Conservation (phyloP, 2,329 filamentous ascomycete genomes). For the Pseudofabraea citricarpa region DNA sequence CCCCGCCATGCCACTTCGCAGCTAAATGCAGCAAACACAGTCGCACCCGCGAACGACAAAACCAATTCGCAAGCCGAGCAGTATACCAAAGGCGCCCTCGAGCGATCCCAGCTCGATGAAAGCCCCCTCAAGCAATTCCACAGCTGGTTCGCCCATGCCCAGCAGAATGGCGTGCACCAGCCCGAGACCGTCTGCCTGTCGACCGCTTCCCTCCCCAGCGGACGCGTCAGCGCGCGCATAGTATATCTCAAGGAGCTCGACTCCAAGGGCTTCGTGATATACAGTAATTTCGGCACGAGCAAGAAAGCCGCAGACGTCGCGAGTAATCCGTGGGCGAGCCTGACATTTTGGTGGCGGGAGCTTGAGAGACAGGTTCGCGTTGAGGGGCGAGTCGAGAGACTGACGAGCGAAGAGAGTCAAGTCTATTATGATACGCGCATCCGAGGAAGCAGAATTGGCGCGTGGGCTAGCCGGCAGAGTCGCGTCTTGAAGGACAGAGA, state of each 20-base stretch:
- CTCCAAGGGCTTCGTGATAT: slow-evolving; percentile 76
- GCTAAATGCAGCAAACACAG: slow-evolving; percentile 24
- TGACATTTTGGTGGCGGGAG: slow-evolving; percentile 88
- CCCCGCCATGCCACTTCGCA: slow-evolving; percentile 1
- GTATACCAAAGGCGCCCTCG: slow-evolving; percentile 64
- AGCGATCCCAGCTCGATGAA: slow-evolving; percentile 53
- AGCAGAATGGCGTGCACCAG: slow-evolving; percentile 54
- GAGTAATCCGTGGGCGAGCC: slow-evolving; percentile 69
- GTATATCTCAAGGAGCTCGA: slow-evolving; percentile 98
- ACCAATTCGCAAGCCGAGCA: slow-evolving; percentile 65
- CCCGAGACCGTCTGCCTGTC: slow-evolving; percentile 87
- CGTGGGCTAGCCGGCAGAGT: slow-evolving; percentile 91
- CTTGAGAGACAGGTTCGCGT: slow-evolving; percentile 88
- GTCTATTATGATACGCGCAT: slow-evolving; percentile 64
- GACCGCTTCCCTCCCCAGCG: slow-evolving; percentile 77
- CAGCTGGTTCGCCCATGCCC: slow-evolving; percentile 77
- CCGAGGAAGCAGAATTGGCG: slow-evolving; percentile 78
- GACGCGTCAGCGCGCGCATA: slow-evolving; percentile 76
- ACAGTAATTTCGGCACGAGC: slow-evolving; percentile 85
- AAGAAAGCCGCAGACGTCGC: slow-evolving; percentile 63
- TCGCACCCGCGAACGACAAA: slow-evolving; percentile 60
- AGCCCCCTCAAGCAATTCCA: slow-evolving; percentile 82
- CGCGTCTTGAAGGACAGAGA: slow-evolving; percentile 66
- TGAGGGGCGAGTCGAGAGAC: slow-evolving; percentile 68
- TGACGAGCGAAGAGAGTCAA: slow-evolving; percentile 68